These are phyloP conservation scores for Leccinum imitatum DNA, from an alignment of 768 basidiomycete genomes.

Conservation along the genomic window DNA sequence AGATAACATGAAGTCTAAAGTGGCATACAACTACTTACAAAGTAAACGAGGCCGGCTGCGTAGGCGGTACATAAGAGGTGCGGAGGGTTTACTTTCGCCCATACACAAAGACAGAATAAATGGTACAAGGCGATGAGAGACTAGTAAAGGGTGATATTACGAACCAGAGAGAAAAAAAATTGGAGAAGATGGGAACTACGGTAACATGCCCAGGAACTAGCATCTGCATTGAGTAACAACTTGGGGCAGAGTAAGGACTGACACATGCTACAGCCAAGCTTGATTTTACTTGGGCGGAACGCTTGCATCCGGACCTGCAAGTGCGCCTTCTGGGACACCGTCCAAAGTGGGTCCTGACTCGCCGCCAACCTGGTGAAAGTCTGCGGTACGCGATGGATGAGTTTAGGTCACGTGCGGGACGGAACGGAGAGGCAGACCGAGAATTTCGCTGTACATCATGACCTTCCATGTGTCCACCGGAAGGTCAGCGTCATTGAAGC, in stretches of 20 bases:
- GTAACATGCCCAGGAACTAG: conserved; percentile 18
- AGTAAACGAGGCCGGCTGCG: conserved; percentile 5
- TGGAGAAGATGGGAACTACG: conserved; percentile 8
- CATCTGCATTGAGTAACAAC: background rate
- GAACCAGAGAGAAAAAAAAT: conserved; percentile 3
- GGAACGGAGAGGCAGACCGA: conserved; percentile 56
- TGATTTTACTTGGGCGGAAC: conserved; percentile 15
- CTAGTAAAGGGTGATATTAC: conserved; percentile 15
- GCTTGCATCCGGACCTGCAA: conserved; percentile 57
- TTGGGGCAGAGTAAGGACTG: background rate
- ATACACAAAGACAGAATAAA: conserved; percentile 9
- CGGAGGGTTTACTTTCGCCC: conserved; percentile 11
- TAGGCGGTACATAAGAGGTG: conserved; percentile 13
- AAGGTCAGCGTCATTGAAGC: conserved; percentile 98
- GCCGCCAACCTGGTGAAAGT: conserved; percentile 80
- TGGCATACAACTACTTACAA: background rate
- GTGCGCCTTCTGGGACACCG: conserved; percentile 56
- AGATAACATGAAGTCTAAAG: background rate
- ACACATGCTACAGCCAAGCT: conserved; percentile 15
- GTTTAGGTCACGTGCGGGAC: background rate
- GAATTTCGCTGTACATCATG: conserved; percentile 99
- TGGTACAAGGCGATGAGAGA: conserved; percentile 3
- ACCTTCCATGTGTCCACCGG: conserved; percentile 99
- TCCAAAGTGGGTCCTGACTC: conserved; percentile 35
- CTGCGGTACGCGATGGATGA: conserved; percentile 35